A percentile compares a stretch with the other conserved stretches of the same genome.
Conservation (phyloP, 192 early-diverging fungal genomes). For the Gorgonomyces haynaldii region DNA sequence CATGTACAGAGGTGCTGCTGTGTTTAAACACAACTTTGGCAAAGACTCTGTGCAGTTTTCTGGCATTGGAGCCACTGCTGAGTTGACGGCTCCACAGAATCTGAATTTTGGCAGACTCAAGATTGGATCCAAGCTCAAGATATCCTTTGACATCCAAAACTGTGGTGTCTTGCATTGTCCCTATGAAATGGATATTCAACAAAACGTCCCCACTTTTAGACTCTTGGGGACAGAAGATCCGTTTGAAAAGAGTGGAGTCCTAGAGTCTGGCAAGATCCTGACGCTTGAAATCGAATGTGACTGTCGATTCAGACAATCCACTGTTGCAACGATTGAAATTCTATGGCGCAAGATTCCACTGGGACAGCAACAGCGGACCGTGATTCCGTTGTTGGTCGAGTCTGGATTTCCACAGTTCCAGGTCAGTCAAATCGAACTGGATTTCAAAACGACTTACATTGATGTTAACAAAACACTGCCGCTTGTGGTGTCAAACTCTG, state of each 20-base stretch:
- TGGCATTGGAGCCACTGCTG: slow-evolving; percentile 49
- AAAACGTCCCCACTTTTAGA: slow-evolving; percentile 27
- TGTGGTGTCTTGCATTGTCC: slow-evolving; percentile 36
- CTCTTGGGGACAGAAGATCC: slow-evolving; percentile 35
- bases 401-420: slow-evolving; percentile 44
- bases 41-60: slow-evolving; percentile 23
- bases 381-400: slow-evolving; percentile 33
- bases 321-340: slow-evolving; percentile 19
- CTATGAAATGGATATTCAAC: slow-evolving; percentile 36
- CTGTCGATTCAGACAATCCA: slow-evolving; percentile 24
- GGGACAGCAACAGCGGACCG: slow-evolving; percentile 28
- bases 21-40: slow-evolving; percentile 43
- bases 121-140: slow-evolving; percentile 22
- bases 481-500: slow-evolving; percentile 37
- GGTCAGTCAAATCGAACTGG: slow-evolving; percentile 39
- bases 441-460: slow-evolving; percentile 53
- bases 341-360: slow-evolving; percentile 35
- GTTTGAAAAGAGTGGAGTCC: slow-evolving; percentile 36
- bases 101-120: slow-evolving; percentile 46
- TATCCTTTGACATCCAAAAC: slow-evolving; percentile 33
- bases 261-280: slow-evolving; percentile 29
- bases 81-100: slow-evolving; percentile 27
- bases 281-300: slow-evolving; percentile 32
- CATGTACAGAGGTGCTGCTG: slow-evolving; percentile 43
- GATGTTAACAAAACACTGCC: slow-evolving; percentile 41